phyloP scores from a whole-genome alignment of 2,329 filamentous ascomycete genomes.

The Byssothecium circinans region DNA sequence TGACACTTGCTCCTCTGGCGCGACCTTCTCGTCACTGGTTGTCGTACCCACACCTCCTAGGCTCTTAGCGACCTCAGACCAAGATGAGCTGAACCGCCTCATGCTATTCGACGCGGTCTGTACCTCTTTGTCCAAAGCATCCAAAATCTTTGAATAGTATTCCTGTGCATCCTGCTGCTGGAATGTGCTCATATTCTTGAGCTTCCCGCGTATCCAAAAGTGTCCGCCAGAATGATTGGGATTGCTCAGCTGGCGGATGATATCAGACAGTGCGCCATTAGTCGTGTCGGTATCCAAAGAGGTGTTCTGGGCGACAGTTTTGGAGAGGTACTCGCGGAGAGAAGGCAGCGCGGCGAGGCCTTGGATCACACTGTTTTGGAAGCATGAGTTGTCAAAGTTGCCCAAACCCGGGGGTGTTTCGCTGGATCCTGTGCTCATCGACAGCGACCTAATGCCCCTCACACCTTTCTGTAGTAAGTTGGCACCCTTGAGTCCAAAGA shows the following conservation, averaged over 20 bases:
- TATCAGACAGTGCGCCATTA: slow-evolving; percentile 60
- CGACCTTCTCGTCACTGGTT: slow-evolving; percentile 6
- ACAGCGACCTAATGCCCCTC: slow-evolving; percentile 38
- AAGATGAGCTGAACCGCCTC: slow-evolving; percentile 43
- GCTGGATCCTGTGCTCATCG: slow-evolving; percentile 33
- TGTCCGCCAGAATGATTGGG: slow-evolving; percentile 70
- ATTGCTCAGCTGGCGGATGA: slow-evolving; percentile 72
- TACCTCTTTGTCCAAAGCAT: slow-evolving; percentile 80
- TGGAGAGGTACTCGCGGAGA: slow-evolving; percentile 65
- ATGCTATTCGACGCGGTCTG: slow-evolving; percentile 48
- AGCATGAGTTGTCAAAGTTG: slow-evolving; percentile 95
- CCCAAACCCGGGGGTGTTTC: slow-evolving; percentile 66
- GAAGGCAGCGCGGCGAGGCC: slow-evolving; percentile 71
- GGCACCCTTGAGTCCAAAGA: slow-evolving; percentile 44
- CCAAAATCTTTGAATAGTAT: slow-evolving; percentile 88
- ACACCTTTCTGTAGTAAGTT: slow-evolving; percentile 42
- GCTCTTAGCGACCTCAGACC: slow-evolving; percentile 28
- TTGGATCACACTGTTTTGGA: slow-evolving; percentile 94
- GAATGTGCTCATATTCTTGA: slow-evolving; percentile 93
- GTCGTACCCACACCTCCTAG: slow-evolving; percentile 16
- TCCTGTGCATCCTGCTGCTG: slow-evolving; percentile 98
- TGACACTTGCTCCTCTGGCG: slow-evolving; percentile 2
- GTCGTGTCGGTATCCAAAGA: slow-evolving; percentile 48
- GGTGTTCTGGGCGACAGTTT: slow-evolving; percentile 34
- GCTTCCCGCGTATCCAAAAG: slow-evolving; percentile 76